Conservation (phyloP, 495 filamentous ascomycete genomes). For the Penicillium turbatum region DNA sequence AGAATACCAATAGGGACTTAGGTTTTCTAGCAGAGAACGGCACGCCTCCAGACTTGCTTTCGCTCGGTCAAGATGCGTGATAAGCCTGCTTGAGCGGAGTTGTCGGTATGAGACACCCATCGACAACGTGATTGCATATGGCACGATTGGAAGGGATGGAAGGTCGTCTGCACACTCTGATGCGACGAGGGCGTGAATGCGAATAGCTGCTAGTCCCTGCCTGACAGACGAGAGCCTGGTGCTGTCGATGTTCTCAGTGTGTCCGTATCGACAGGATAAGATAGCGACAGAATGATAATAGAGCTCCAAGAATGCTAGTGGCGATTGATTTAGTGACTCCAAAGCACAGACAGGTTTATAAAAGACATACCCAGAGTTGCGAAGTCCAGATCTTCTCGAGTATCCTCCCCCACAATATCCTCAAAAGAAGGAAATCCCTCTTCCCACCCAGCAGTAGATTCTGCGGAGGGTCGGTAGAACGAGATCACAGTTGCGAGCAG, state of each 20-base stretch:
- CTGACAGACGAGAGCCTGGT: slow-evolving; percentile 52
- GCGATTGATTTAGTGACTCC: background rate
- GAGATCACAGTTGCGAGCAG: slow-evolving; percentile 62
- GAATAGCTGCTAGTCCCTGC: slow-evolving; percentile 59
- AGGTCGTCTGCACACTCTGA: slow-evolving; percentile 51
- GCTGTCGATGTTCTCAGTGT: slow-evolving; percentile 25
- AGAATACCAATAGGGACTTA: slow-evolving; percentile 58
- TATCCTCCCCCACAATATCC: slow-evolving; percentile 55
- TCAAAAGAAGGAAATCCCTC: slow-evolving; percentile 62
- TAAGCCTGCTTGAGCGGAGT: slow-evolving; percentile 60
- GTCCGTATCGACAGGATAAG: slow-evolving; percentile 49
- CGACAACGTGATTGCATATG: slow-evolving; percentile 63
- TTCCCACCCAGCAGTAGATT: slow-evolving; percentile 48
- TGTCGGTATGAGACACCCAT: slow-evolving; percentile 69
- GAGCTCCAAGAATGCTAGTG: slow-evolving; percentile 57
- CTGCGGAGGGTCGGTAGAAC: slow-evolving; percentile 57
- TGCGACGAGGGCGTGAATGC: slow-evolving; percentile 57
- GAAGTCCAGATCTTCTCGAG: slow-evolving; percentile 26
- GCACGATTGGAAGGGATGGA: slow-evolving; percentile 59
- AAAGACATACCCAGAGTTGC: slow-evolving; percentile 23
- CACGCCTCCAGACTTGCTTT: slow-evolving; percentile 57
- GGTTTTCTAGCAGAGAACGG: slow-evolving; percentile 49
- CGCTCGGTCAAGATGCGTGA: slow-evolving; percentile 59
- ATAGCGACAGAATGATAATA: slow-evolving; percentile 69
- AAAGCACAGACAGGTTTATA: background rate